These are phyloP conservation scores for Senna tora DNA, from an alignment of 306 rosid genomes.

Conservation along the genomic window DNA sequence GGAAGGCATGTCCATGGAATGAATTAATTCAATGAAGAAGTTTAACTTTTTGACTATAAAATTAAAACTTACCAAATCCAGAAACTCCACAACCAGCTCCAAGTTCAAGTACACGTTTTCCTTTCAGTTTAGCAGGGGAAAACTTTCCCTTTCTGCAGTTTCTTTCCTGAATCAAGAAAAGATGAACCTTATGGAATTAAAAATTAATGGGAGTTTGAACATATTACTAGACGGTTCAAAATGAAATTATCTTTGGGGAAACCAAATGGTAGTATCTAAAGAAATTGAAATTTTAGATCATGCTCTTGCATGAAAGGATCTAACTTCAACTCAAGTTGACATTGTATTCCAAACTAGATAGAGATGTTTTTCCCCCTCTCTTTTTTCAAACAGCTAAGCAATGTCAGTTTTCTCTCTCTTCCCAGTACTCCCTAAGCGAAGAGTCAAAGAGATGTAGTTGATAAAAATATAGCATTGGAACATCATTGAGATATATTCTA, in stretches of 20 bases:
- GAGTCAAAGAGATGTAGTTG: conserved; percentile 13
- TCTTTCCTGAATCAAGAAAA: conserved; percentile 59
- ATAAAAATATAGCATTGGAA: not conserved
- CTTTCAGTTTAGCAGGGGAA: conserved; percentile 83
- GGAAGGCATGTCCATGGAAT: not conserved
- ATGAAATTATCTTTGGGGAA: not conserved
- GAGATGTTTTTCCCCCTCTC: not conserved
- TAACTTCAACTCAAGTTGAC: conserved; percentile 11
- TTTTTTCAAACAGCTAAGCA: conserved; percentile 2
- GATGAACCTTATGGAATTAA: conserved; percentile 10
- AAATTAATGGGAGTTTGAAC: conserved; percentile 2
- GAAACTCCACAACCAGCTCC: conserved; percentile 99
- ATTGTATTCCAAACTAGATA: not conserved
- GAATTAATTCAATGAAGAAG: conserved; percentile 20
- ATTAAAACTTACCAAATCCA: conserved; percentile 71
- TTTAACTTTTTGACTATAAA: not conserved
- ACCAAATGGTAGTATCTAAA: conserved; percentile 20
- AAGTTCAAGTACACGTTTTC: conserved; percentile 90
- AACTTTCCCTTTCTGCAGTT: conserved; percentile 91
- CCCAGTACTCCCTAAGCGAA: conserved; percentile 24
- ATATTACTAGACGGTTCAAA: conserved; percentile 10
- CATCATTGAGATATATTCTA: no score
- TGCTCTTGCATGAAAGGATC: conserved; percentile 21
- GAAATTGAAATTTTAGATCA: conserved; percentile 11
- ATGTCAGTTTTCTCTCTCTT: conserved; percentile 11